phyloP scores from a whole-genome alignment of 345 rosid species.

The Eucalyptus victrix region DNA sequence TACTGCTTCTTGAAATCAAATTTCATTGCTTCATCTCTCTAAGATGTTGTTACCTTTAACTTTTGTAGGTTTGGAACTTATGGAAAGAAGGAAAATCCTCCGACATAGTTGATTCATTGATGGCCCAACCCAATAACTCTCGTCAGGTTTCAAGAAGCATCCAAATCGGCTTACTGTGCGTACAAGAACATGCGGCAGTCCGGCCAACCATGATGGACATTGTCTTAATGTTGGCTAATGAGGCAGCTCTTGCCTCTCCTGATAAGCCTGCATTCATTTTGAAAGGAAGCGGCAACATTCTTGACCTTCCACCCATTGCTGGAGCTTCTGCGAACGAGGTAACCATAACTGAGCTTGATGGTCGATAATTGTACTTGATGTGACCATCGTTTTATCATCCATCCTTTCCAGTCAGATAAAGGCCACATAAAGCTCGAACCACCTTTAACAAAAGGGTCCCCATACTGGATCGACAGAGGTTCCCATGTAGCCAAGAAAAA shows the following conservation, averaged over 20 bases:
- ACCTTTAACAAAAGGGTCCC: background rate
- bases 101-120: background rate
- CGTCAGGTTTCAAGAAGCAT: background rate
- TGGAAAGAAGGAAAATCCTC: background rate
- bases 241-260: background rate
- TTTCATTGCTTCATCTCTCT: background rate
- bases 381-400: background rate
- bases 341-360: background rate
- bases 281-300: background rate
- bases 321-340: background rate
- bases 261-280: background rate
- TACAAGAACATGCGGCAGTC: background rate
- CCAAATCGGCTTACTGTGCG: background rate
- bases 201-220: background rate
- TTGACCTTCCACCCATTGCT: background rate
- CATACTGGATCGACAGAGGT: too few relatives aligned
- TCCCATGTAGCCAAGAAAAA: background rate
- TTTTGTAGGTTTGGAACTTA: background rate
- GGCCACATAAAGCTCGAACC: background rate
- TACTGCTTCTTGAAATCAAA: background rate
- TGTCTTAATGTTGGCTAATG: background rate
- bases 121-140: background rate
- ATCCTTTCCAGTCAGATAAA: background rate
- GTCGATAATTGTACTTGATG: background rate
- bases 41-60: background rate